Evolutionary conservation across 257 asterid genomes (phyloP).

Genomic region (Salvia hispanica): DNA sequence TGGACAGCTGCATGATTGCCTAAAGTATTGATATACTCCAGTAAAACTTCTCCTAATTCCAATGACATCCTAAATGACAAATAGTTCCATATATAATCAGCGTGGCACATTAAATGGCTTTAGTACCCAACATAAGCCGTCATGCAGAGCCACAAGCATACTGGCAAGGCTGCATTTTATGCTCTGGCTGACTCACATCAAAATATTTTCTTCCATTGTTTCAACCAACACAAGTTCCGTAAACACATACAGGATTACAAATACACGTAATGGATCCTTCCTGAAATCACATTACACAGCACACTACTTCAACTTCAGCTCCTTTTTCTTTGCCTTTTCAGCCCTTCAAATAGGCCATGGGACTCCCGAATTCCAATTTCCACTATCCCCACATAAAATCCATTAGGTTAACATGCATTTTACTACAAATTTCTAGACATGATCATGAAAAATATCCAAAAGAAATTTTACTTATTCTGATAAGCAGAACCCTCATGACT

Average conservation of each 20-base stretch:
- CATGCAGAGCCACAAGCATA: slow-evolving; percentile 20
- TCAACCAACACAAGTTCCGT: slow-evolving; percentile 24
- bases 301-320: neutral
- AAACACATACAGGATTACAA: slow-evolving; percentile 24
- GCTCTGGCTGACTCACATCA: slow-evolving; percentile 18
- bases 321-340: slow-evolving; percentile 17
- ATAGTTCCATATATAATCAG: slow-evolving; percentile 2
- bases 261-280: slow-evolving; percentile 21
- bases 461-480: neutral
- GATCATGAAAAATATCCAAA: slow-evolving; percentile 3
- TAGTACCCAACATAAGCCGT: slow-evolving; percentile 22
- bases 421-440: slow-evolving; percentile 12
- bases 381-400: slow-evolving; percentile 22
- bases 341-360: slow-evolving; percentile 15
- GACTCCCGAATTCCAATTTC: slow-evolving; percentile 8
- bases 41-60: slow-evolving; percentile 15
- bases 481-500: slow-evolving; percentile 19
- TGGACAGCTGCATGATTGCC: slow-evolving; percentile 5
- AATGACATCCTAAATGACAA: slow-evolving; percentile 23
- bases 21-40: neutral
- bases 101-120: slow-evolving; percentile 20
- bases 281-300: neutral
- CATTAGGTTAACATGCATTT: slow-evolving; percentile 19
- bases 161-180: slow-evolving; percentile 5
- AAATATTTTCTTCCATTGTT: slow-evolving; percentile 18